Evolutionary conservation across 2,329 filamentous ascomycete genomes (phyloP).

Genomic region (Cercospora nicotianae): DNA sequence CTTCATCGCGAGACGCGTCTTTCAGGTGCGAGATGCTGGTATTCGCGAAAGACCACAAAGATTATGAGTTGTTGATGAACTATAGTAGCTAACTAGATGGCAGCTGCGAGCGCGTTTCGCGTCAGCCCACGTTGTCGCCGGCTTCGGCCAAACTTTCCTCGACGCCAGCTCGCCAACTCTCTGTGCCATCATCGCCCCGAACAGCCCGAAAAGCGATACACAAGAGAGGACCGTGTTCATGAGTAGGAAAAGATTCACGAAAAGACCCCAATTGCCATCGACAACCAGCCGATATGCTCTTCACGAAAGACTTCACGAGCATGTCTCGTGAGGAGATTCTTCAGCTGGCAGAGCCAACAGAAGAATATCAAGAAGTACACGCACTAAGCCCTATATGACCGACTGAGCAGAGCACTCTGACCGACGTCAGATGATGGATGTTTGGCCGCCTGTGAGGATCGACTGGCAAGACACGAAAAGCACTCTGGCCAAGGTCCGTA

Average conservation of each 20-base stretch:
- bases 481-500: conserved; percentile 17
- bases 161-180: neutral
- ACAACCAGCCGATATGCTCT: conserved; percentile 9
- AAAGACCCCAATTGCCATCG: neutral
- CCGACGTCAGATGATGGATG: conserved; percentile 14
- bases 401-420: neutral
- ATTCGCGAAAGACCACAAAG: no score
- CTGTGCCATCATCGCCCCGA: neutral
- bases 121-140: neutral
- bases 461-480: conserved; percentile 17
- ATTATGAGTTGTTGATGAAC: no score
- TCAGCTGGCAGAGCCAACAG: conserved; percentile 21
- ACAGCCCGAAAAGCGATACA: no score
- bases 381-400: neutral
- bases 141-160: neutral
- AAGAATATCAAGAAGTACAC: conserved; percentile 23
- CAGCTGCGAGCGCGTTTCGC: neutral
- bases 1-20: no score
- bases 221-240: no score
- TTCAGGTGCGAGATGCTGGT: no score
- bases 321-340: conserved; percentile 23
- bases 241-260: no score
- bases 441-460: conserved; percentile 23
- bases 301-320: conserved; percentile 20
- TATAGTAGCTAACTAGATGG: no score